Evolutionary conservation across 2,329 filamentous ascomycete genomes (phyloP), one percentile per base, ranked within the genome.

Genomic region (Scorias spongiosa): DNA sequence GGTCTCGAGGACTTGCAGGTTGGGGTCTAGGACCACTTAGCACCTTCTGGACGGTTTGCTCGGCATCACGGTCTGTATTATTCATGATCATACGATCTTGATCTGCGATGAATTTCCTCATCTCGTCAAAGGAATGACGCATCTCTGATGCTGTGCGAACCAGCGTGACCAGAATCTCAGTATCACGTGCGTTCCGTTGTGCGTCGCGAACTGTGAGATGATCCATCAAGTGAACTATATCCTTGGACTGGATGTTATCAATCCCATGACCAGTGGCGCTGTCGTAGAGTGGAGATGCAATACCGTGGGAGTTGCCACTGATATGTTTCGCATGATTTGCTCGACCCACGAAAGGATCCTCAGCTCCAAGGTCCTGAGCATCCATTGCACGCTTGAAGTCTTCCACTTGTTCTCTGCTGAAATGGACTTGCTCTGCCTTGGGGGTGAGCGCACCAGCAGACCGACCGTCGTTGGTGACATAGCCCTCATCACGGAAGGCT

Each of bases 181-280:
- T 96, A 56, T 98, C 91, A 39, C 91, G 78, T 39, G 91, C 91
- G 63, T 91, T 96, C 47, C 91, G 81, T 65, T 96, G 89, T 36
- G 89, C 91, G 66, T 98, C 91, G 30, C 91, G 82, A 49, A 96
- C 91, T 60, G 93, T 96, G 49, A 98, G 79, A 63, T 98, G 91
- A 59, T 98, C 89, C 91, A 98, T 98, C 48, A 98, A 69, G 18
- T 89, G 86, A 50, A 98, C 83, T 54, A 98, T 93, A 57, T 98
- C 91, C 65, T 93, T 91, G 39, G 87, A 94, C 60, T 96, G 82
- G 42, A 98, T 96, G 40, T 81, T 75, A 52, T 96, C 88, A 42
- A 94, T 83, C 29, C 87, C 88, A 49, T 78, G 80, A 42, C 89
- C 89, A 1, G 84, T 93, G 2, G 88, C 76, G 46, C 84, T 80